Base-by-base conservation (phyloP, 2,329 filamentous ascomycete genomes). In the Aspergillus carbonarius region DNA sequence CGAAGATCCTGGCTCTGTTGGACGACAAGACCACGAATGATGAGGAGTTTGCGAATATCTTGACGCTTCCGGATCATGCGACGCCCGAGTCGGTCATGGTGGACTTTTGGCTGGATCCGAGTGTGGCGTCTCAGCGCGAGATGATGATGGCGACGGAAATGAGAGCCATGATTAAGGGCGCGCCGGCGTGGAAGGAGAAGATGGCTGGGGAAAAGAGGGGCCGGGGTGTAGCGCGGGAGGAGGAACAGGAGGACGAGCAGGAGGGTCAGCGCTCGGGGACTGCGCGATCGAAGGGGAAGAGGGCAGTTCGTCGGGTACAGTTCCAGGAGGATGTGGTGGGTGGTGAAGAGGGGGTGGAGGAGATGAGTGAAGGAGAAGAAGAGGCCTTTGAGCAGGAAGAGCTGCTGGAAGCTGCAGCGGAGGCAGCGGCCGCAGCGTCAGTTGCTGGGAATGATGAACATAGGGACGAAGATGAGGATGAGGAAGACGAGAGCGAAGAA, bases 1-100 rank as follows among this genome's bases (percentile, higher is more conserved):
- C 88, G 50, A 97, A 96, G 76, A 87, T 96, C 69, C 82, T 87
- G 10, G 83, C 85, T 1, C 83, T 92, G 48, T 82, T 86, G 9
- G 72, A 76, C 4, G 72, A 73, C 6, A 64, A 65, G 4, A 55
- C 61, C 2, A 65, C 72, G 0, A 66, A 72, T 20, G 66, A 72
- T 20, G 74, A 79, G 27, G 74, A 76, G 4, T 78, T 77, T 56
- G 58, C 59, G 40, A 67, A 67, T 9, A 67, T 82, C 6, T 48
- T 78, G 42, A 58, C 56, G 1, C 66, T 81, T 23, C 78, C 78
- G 13, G 74, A 76, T 15, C 67, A 73, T 57, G 72, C 68, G 2
- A 42, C 39, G 57, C 66, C 57, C 51, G 68, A 58, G 60, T 66
- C 40, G 20, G 68, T 63, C 20, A 53, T 62, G 12, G 48, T 25